Evolutionary conservation across 2,329 filamentous ascomycete species (phyloP).

Genomic region (Rhexocercosporidium sp.): DNA sequence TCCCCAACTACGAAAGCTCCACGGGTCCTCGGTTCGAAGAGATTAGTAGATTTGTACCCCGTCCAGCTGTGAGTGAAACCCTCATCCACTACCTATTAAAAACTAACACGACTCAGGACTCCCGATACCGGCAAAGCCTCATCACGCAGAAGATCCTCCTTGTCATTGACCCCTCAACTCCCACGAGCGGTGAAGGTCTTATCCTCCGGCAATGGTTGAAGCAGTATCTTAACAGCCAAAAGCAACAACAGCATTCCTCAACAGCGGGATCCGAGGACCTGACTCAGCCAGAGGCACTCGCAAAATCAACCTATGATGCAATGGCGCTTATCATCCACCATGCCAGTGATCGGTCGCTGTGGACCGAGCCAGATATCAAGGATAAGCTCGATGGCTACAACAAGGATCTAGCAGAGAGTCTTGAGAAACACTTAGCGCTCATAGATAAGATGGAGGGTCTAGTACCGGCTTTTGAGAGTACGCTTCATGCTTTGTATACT

Average conservation of each 20-base stretch:
- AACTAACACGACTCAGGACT: slow-evolving; percentile 30
- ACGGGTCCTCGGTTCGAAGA: slow-evolving; percentile 33
- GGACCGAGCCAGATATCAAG: slow-evolving; percentile 25
- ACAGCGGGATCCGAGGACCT: slow-evolving; percentile 18
- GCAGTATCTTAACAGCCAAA: slow-evolving; percentile 17
- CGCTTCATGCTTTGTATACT: slow-evolving; percentile 39
- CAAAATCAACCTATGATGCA: slow-evolving; percentile 27
- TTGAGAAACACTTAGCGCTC: slow-evolving; percentile 23
- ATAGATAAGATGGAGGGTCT: slow-evolving; percentile 21
- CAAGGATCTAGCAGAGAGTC: slow-evolving; percentile 20
- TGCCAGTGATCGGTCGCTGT: slow-evolving; percentile 23
- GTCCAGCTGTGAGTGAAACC: slow-evolving; percentile 34
- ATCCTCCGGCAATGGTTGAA: slow-evolving; percentile 26
- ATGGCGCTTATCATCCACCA: slow-evolving; percentile 33
- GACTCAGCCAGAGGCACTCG: slow-evolving; percentile 31
- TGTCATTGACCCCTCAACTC: slow-evolving; percentile 25
- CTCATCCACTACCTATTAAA: background rate
- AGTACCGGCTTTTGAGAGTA: slow-evolving; percentile 29
- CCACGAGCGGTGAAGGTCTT: slow-evolving; percentile 19
- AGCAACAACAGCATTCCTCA: background rate
- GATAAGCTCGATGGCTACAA: slow-evolving; percentile 28
- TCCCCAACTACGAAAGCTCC: slow-evolving; percentile 41
- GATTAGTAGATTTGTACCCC: slow-evolving; percentile 34
- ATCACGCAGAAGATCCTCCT: slow-evolving; percentile 31
- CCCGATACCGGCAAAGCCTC: slow-evolving; percentile 32